Evolutionary conservation across 352 stramenopile genomes (phyloP).

Genomic region (Phytopythium litorale): DNA sequence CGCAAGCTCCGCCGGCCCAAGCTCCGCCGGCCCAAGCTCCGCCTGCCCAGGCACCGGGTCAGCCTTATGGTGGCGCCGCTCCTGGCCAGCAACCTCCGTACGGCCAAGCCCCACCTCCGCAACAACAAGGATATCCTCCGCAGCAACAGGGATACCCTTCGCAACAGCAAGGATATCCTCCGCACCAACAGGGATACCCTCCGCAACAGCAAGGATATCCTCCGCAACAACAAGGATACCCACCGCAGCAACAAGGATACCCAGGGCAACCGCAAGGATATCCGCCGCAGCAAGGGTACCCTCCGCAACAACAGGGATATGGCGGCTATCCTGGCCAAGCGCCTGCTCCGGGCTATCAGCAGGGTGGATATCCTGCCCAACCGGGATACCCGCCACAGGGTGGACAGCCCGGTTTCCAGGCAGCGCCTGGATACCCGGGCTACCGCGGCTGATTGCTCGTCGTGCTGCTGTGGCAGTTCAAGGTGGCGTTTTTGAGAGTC

Average conservation of each 20-base stretch:
- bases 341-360: conserved; percentile 3
- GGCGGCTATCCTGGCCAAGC: conserved; percentile 15
- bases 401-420: conserved; percentile 12
- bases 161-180: conserved; percentile 10
- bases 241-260: conserved; percentile 16
- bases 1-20: conserved; percentile 11
- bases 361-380: conserved; percentile 11
- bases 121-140: conserved; percentile 11
- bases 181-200: conserved; percentile 12
- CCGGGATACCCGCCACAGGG: conserved; percentile 15
- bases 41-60: conserved; percentile 4
- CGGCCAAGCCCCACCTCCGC: conserved; percentile 2
- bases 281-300: conserved; percentile 18
- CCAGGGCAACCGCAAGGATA: conserved; percentile 13
- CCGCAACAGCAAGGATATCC: conserved; percentile 16
- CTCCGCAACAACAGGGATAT: conserved; percentile 19
- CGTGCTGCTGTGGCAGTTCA: not conserved
- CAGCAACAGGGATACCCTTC: conserved; percentile 15
- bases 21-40: conserved; percentile 4
- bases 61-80: conserved; percentile 8
- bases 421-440: conserved; percentile 25
- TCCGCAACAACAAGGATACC: conserved; percentile 7
- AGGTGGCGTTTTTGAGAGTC: not conserved
- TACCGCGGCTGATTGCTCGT: conserved; percentile 29
- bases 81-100: conserved; percentile 15